These are phyloP conservation scores for Stramenopiles sp. DNA, from an alignment of 352 stramenopile genomes.

Conservation along the genomic window DNA sequence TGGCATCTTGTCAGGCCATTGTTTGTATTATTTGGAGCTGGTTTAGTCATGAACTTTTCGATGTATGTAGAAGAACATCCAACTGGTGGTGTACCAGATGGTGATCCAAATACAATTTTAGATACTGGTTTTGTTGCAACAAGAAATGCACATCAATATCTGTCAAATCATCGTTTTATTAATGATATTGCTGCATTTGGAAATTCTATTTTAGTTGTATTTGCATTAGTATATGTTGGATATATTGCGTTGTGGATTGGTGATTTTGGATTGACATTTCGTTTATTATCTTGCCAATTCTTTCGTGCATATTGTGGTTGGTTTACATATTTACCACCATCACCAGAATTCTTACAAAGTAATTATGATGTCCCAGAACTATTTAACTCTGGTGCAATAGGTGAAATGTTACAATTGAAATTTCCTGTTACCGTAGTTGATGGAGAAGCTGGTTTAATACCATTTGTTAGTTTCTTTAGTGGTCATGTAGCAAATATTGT, in stretches of 20 bases:
- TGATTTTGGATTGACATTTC: slow-evolving; percentile 1
- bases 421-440: neutral
- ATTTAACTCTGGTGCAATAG: neutral
- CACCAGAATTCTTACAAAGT: neutral
- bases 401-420: neutral
- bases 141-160: neutral
- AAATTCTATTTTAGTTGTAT: neutral
- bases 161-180: neutral
- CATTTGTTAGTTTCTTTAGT: slow-evolving; percentile 4
- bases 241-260: neutral
- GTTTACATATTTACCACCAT: slow-evolving; percentile 1
- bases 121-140: slow-evolving; percentile 6
- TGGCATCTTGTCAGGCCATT: slow-evolving; percentile 1
- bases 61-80: neutral
- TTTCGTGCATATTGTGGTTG: slow-evolving; percentile 9
- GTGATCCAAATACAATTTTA: neutral
- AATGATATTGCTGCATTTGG: neutral
- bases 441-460: neutral
- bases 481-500: slow-evolving; percentile 2
- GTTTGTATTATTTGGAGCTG: neutral
- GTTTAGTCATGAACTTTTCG: neutral
- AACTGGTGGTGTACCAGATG: neutral
- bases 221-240: neutral
- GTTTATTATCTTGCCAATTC: neutral
- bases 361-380: slow-evolving; percentile 4